Evolutionary conservation across 805 yeast genomes (phyloP).

Genomic region (Candida xyloterini): DNA sequence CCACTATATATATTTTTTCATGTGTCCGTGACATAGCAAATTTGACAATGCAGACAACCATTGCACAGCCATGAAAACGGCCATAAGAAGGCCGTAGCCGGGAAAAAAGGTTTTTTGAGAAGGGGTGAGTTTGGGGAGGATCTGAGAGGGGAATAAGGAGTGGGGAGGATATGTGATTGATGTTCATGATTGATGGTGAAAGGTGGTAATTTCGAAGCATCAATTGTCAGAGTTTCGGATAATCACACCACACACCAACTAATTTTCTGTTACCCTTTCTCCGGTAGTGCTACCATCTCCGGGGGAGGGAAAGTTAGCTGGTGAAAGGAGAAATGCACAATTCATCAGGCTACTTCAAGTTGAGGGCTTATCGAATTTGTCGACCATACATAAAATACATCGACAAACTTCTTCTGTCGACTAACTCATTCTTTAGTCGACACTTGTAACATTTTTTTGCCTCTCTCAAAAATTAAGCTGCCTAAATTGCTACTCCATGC

Average conservation of each 20-base stretch:
- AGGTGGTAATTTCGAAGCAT: no score
- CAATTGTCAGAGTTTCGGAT: neutral
- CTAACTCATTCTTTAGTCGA: neutral
- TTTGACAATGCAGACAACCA: conserved; percentile 1
- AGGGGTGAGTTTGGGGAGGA: neutral
- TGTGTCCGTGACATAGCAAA: conserved; percentile 11
- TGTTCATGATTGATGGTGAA: neutral
- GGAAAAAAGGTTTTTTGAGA: no score
- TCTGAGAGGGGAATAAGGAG: neutral
- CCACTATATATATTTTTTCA: conserved; percentile 7
- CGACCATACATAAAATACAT: no score
- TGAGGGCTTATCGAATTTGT: neutral
- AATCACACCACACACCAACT: conserved; percentile 6
- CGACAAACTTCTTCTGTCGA: no score
- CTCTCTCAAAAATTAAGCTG: neutral
- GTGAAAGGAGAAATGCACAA: neutral
- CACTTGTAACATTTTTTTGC: neutral
- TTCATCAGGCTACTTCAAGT: no score
- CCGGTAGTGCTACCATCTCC: conserved; percentile 8
- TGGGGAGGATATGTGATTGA: no score
- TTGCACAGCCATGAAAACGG: conserved; percentile 12
- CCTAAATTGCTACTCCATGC: conserved; percentile 1
- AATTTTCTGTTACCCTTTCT: conserved; percentile 7
- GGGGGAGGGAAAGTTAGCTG: conserved; percentile 3
- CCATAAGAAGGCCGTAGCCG: conserved; percentile 10